Evolutionary conservation across 2,329 filamentous ascomycete genomes (phyloP).

Genomic region (Microcyclosporella mali): DNA sequence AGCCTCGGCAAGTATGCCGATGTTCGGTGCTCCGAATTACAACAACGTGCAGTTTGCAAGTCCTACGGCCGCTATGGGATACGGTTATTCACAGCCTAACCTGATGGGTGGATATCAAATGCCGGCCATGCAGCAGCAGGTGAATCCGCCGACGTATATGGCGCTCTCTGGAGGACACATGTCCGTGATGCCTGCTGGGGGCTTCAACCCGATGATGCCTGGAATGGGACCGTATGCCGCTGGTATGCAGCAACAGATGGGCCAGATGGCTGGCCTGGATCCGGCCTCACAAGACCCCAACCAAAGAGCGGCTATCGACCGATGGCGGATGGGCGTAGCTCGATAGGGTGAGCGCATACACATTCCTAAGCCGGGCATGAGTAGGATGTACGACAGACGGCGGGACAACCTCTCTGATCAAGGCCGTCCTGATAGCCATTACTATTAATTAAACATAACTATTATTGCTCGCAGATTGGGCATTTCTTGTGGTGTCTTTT

Average conservation of each 20-base stretch:
- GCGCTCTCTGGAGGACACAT: slow-evolving; percentile 10
- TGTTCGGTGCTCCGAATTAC: slow-evolving; percentile 13
- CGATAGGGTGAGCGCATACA: background rate
- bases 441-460: too few relatives aligned
- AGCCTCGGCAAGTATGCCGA: slow-evolving; percentile 11
- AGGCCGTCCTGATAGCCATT: too few relatives aligned
- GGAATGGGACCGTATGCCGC: slow-evolving; percentile 1
- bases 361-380: too few relatives aligned
- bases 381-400: too few relatives aligned
- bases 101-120: slow-evolving; percentile 7
- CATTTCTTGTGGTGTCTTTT: too few relatives aligned
- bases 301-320: slow-evolving; percentile 54
- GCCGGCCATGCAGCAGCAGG: slow-evolving; percentile 12
- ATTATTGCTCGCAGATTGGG: too few relatives aligned
- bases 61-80: slow-evolving; percentile 21
- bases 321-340: slow-evolving; percentile 48
- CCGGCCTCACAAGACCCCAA: slow-evolving; percentile 40
- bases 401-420: too few relatives aligned
- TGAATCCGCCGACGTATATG: slow-evolving; percentile 15
- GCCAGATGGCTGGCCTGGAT: slow-evolving; percentile 13
- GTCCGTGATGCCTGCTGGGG: slow-evolving; percentile 4
- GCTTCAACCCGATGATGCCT: background rate
- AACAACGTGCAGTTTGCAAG: slow-evolving; percentile 23
- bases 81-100: slow-evolving; percentile 5
- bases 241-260: slow-evolving; percentile 4